phyloP scores from a whole-genome alignment of 192 early-diverging fungal species.

The Coemansia sp. region DNA sequence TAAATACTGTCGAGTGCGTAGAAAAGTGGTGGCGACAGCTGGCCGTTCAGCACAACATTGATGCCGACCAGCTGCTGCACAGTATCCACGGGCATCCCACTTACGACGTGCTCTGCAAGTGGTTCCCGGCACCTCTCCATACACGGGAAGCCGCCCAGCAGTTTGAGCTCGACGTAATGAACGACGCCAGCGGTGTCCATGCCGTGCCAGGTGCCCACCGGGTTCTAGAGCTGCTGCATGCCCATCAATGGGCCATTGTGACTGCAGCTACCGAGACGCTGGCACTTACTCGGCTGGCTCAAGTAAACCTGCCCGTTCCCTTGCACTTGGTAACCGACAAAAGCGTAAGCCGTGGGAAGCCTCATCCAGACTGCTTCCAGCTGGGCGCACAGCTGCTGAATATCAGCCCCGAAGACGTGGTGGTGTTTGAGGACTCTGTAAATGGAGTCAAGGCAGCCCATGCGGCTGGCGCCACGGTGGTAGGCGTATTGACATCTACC shows the following conservation, averaged over 20 bases:
- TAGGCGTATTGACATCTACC: conserved; percentile 33
- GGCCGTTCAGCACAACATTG: conserved; percentile 18
- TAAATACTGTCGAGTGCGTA: conserved; percentile 36
- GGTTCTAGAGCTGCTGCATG: conserved; percentile 6
- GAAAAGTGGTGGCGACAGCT: conserved; percentile 29
- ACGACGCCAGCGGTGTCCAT: conserved; percentile 19
- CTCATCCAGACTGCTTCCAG: conserved; percentile 27
- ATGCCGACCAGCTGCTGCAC: conserved; percentile 10
- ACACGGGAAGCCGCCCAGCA: conserved; percentile 11
- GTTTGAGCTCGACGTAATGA: conserved; percentile 15
- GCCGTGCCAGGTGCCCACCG: conserved; percentile 30
- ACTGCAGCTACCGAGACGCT: conserved; percentile 23
- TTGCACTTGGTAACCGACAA: conserved; percentile 18
- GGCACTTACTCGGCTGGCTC: conserved; percentile 21
- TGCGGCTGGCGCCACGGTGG: conserved; percentile 26
- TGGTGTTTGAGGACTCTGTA: conserved; percentile 45
- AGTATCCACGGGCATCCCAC: conserved; percentile 34
- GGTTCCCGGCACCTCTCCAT: conserved; percentile 27
- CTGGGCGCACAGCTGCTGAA: conserved; percentile 19
- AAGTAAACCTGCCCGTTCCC: conserved; percentile 25
- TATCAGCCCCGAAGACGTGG: conserved; percentile 5
- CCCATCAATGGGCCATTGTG: conserved; percentile 34
- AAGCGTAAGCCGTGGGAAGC: conserved; percentile 22
- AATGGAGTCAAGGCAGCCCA: conserved; percentile 31
- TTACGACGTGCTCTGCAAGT: conserved; percentile 20